phyloP scores from a whole-genome alignment of 441 rosid genomes.

The Jatropha podagrica region DNA sequence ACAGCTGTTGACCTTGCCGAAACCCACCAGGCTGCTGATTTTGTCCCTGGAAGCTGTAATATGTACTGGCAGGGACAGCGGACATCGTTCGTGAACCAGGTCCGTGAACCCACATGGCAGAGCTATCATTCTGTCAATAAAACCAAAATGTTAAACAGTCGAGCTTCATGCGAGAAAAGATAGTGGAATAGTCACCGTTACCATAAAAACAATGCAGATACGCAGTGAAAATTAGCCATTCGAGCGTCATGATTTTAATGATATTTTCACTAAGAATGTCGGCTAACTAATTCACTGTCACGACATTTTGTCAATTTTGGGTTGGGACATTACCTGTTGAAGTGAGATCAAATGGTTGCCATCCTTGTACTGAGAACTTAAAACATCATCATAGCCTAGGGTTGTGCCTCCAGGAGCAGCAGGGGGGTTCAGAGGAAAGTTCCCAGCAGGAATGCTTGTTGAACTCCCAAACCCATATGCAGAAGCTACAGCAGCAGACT shows the following conservation, averaged over 20 bases:
- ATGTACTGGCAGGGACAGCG: constrained; percentile 70
- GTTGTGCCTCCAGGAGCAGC: constrained; percentile 66
- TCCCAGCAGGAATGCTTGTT: constrained; percentile 63
- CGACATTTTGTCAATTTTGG: constrained; percentile 6
- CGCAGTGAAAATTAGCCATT: neutral
- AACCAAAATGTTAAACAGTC: constrained; percentile 6
- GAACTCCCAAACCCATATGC: constrained; percentile 90
- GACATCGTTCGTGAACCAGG: constrained; percentile 78
- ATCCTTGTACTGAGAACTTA: constrained; percentile 90
- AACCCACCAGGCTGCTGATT: constrained; percentile 75
- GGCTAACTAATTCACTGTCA: constrained; percentile 3
- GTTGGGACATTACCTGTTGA: constrained; percentile 60
- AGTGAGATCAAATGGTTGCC: constrained; percentile 68
- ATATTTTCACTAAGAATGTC: neutral
- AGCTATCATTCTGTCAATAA: constrained; percentile 68
- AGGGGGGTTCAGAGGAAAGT: constrained; percentile 66
- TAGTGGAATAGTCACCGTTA: neutral
- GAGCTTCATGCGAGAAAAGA: neutral
- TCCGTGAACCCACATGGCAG: constrained; percentile 91
- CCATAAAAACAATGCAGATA: neutral
- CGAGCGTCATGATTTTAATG: neutral
- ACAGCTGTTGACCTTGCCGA: constrained; percentile 84
- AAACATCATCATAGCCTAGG: constrained; percentile 71
- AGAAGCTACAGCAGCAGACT: constrained; percentile 83
- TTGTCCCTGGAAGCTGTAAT: constrained; percentile 92